A percentile compares a stretch with the other conserved stretches of the same genome.
These are phyloP conservation scores for Bjerkandera adusta DNA, from an alignment of 1,284 basidiomycete genomes.

Conservation along the genomic window DNA sequence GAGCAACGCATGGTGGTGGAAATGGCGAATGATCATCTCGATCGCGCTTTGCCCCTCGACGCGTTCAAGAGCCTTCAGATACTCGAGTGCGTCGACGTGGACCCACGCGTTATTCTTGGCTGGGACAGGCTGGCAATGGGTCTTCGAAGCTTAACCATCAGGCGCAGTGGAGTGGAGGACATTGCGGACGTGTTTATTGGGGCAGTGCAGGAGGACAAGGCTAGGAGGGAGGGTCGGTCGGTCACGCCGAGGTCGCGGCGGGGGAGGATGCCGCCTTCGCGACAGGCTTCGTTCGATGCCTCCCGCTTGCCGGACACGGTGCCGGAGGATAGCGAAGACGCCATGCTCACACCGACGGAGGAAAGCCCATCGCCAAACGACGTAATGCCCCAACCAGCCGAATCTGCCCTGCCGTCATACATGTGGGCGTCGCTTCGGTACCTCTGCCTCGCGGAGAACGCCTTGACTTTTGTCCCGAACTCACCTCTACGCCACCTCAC, in stretches of 20 bases:
- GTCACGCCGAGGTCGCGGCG: conserved; percentile 45
- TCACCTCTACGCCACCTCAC: conserved; percentile 72
- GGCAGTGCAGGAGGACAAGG: conserved; percentile 73
- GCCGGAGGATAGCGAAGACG: conserved; percentile 51
- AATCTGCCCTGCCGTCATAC: conserved; percentile 47
- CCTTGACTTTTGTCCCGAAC: conserved; percentile 78
- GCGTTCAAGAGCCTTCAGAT: conserved; percentile 81
- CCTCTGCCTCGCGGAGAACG: conserved; percentile 80
- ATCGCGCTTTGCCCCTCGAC: conserved; percentile 78
- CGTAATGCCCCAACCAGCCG: conserved; percentile 17
- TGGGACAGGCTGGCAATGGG: conserved; percentile 81
- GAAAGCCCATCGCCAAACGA: conserved; percentile 19
- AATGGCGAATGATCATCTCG: conserved; percentile 68
- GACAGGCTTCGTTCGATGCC: conserved; percentile 49
- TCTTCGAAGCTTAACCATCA: conserved; percentile 72
- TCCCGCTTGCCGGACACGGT: conserved; percentile 58
- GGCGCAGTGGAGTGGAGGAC: conserved; percentile 79
- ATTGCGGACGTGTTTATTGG: conserved; percentile 78
- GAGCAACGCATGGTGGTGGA: conserved; percentile 67
- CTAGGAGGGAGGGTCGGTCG: conserved; percentile 53
- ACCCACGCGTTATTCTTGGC: conserved; percentile 80
- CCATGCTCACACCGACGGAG: background rate
- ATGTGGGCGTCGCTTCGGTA: conserved; percentile 82
- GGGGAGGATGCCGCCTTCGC: conserved; percentile 35
- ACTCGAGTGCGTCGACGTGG: conserved; percentile 76